phyloP scores from a whole-genome alignment of 1,284 basidiomycete genomes.

The Irpex rosettiformis region DNA sequence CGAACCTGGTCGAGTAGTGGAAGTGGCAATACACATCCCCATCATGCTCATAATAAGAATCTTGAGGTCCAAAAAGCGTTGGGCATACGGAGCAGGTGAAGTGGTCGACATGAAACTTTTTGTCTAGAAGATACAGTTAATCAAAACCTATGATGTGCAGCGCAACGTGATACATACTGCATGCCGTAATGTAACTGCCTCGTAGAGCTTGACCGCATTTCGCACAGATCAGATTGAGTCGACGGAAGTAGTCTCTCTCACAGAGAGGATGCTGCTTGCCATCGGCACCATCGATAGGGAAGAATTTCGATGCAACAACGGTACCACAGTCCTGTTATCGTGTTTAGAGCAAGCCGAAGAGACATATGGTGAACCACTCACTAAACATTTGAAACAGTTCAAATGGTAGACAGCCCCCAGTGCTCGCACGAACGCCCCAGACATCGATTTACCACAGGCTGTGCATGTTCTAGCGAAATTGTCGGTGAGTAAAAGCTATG shows the following conservation, averaged over 20 bases:
- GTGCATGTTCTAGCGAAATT: conserved; percentile 62
- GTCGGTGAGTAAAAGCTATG: conserved; percentile 5
- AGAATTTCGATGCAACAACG: conserved; percentile 98
- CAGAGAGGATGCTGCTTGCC: conserved; percentile 91
- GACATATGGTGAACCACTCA: conserved; percentile 35
- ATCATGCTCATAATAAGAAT: conserved; percentile 99
- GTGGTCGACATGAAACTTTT: conserved; percentile 99
- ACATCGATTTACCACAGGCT: conserved; percentile 75
- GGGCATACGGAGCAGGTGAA: conserved; percentile 98
- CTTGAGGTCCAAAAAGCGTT: conserved; percentile 94
- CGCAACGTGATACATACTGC: conserved; percentile 67
- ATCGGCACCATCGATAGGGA: conserved; percentile 89
- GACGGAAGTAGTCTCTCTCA: conserved; percentile 96
- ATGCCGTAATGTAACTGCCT: conserved; percentile 98
- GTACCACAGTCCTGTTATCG: conserved; percentile 84
- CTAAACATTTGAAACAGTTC: conserved; percentile 96
- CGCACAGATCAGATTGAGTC: conserved; percentile 94
- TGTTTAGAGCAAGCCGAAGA: conserved; percentile 13
- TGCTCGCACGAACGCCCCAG: conserved; percentile 95
- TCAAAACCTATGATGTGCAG: conserved; percentile 13
- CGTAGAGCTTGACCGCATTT: conserved; percentile 93
- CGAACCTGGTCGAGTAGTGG: conserved; percentile 98
- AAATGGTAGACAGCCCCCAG: conserved; percentile 93
- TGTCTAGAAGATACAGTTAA: conserved; percentile 51
- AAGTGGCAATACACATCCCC: conserved; percentile 96